Percentiles rank a stretch among this genome's conserved stretches.
Conservation (phyloP, 164 flowering plant species). For the Vitis cinerea region DNA sequence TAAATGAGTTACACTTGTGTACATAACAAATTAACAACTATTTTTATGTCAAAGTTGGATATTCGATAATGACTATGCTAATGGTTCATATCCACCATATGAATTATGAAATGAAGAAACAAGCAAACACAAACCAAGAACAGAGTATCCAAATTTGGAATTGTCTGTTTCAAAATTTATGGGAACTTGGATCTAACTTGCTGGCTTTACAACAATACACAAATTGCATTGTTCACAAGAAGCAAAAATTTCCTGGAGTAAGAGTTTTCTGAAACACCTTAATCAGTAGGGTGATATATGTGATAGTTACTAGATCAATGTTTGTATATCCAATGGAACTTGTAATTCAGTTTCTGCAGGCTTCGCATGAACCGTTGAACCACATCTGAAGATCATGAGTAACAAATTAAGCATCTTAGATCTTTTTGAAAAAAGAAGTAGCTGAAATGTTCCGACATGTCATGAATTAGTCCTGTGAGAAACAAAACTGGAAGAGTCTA, state of each 20-base stretch:
- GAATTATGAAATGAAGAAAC: too few species aligned
- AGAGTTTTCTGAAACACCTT: background rate
- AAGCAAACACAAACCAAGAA: too few species aligned
- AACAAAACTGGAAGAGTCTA: background rate
- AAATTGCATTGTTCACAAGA: background rate
- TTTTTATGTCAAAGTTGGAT: too few species aligned
- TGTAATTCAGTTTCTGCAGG: slow-evolving; percentile 1
- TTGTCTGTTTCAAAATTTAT: too few species aligned
- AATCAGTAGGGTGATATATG: background rate
- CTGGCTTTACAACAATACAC: too few species aligned
- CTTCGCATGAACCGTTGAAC: background rate
- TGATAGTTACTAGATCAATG: slow-evolving; percentile 1
- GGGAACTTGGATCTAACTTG: too few species aligned
- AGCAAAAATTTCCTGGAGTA: background rate
- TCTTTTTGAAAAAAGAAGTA: background rate
- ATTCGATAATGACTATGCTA: too few species aligned
- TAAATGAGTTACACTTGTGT: too few species aligned
- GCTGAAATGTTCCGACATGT: background rate
- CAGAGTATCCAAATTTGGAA: too few species aligned
- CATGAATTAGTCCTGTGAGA: background rate
- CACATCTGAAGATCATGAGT: background rate
- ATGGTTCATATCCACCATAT: too few species aligned
- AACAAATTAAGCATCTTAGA: too few species aligned
- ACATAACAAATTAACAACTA: too few species aligned
- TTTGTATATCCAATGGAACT: background rate